phyloP scores from a whole-genome alignment of 1,284 basidiomycete genomes.

The Melampsora americana region DNA sequence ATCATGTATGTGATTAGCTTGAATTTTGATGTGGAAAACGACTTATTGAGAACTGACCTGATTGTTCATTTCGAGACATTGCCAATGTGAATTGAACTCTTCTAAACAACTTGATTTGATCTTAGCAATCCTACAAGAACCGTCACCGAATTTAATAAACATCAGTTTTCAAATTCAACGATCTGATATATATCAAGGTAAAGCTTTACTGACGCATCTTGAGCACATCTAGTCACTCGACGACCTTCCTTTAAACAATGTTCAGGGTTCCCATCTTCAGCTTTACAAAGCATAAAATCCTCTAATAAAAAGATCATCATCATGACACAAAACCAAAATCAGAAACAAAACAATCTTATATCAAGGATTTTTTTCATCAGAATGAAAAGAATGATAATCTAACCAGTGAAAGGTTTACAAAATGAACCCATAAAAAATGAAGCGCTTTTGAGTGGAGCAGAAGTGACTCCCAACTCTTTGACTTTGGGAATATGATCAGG shows the following conservation, averaged over 20 bases:
- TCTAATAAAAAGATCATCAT: constrained; percentile 58
- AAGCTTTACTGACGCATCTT: constrained; percentile 72
- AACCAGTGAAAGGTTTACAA: constrained; percentile 41
- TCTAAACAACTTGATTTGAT: constrained; percentile 85
- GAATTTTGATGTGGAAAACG: not conserved
- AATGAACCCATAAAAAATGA: constrained; percentile 97
- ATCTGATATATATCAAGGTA: not conserved
- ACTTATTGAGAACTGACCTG: constrained; percentile 64
- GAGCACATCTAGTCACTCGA: constrained; percentile 90
- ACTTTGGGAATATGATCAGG: constrained; percentile 75
- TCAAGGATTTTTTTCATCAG: not conserved
- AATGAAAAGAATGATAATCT: constrained; percentile 1
- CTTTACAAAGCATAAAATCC: constrained; percentile 64
- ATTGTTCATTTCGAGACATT: constrained; percentile 91
- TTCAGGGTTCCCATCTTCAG: constrained; percentile 79
- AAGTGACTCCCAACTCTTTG: constrained; percentile 83
- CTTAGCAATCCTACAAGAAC: constrained; percentile 70
- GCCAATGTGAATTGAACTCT: constrained; percentile 90
- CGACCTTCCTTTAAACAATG: constrained; percentile 95
- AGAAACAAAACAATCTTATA: too few species aligned
- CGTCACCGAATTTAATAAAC: constrained; percentile 17
- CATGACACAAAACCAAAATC: not conserved
- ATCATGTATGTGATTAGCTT: not conserved
- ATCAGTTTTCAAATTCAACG: not conserved
- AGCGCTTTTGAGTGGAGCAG: constrained; percentile 91